Base-by-base conservation (phyloP, 345 rosid genomes). In the Cochlearia excelsa region DNA sequence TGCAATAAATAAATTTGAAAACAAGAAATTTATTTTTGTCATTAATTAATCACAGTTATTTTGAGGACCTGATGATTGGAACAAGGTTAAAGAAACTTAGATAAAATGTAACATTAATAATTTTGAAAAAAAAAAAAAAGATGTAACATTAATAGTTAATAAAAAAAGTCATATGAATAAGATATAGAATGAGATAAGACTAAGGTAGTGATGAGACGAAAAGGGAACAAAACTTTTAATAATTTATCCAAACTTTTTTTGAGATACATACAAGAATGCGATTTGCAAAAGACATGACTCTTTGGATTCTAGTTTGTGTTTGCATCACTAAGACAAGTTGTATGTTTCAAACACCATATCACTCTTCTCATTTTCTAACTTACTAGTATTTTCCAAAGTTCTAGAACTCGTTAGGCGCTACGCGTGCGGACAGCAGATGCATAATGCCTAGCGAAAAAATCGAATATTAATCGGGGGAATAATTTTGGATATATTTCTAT, bases 201-300 rank as follows among this genome's bases (percentile, higher is more conserved):
- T 16, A 29, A 49, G 74, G 62, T 69, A 69, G 68, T 31, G 74
- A 56, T 62, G 74, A 55, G 53, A 33, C 68, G 52, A 62, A 62
- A 62, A 62, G 47, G 63, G 47, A 69, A 61, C 54, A 57, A 34
- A 58, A 43, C 69, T 16, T 56, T 70, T 70, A 63, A 70, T 62
- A 55, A 48, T 70, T 63, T 63, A 63, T 62, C 56, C 48, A 56
- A 3, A 9, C 35, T 39, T 10, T 34, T 43, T 54, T 45, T 16
- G 47, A 41, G 57, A 50, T 58, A 28, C 8, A 57, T 54, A 70
- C 69, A 63, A 47, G 69, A 50, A 63, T 70, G 69, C 23, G 68
- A 48, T 69, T 61, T 54, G 52, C 45, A 27, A 61, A 54, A 43
- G 63, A 69, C 68, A 54, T 63, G 52, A 55, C 73, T 69, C 68